These are phyloP conservation scores for Penicillium atrosanguineum DNA, from an alignment of 495 filamentous ascomycete species.

Conservation along the genomic window DNA sequence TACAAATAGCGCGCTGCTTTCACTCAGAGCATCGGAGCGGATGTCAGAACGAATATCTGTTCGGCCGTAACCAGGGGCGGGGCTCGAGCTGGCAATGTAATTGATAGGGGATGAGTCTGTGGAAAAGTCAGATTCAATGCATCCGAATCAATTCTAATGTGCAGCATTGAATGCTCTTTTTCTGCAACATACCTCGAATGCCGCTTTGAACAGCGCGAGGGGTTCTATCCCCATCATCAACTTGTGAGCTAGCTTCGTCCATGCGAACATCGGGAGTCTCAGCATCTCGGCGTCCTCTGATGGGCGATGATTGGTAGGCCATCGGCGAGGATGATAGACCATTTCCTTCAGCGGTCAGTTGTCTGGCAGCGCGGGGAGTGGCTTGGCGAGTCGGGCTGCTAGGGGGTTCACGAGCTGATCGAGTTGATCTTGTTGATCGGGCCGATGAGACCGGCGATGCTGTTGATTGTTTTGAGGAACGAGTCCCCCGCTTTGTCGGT, in stretches of 20 bases:
- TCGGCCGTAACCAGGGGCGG: slow-evolving; percentile 48
- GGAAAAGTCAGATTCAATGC: slow-evolving; percentile 1
- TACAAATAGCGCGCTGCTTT: slow-evolving; percentile 85
- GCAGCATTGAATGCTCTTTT: not conserved
- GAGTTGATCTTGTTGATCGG: slow-evolving; percentile 17
- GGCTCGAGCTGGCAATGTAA: slow-evolving; percentile 85
- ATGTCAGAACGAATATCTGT: slow-evolving; percentile 50
- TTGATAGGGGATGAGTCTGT: slow-evolving; percentile 87
- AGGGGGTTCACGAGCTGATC: slow-evolving; percentile 32
- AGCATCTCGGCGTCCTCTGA: slow-evolving; percentile 51
- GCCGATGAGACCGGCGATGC: slow-evolving; percentile 42
- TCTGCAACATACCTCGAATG: slow-evolving; percentile 59
- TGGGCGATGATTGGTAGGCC: slow-evolving; percentile 78
- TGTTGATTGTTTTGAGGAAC: slow-evolving; percentile 40
- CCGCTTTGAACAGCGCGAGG: slow-evolving; percentile 61
- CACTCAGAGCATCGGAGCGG: slow-evolving; percentile 64
- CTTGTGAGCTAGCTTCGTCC: slow-evolving; percentile 58
- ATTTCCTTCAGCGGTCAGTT: slow-evolving; percentile 35
- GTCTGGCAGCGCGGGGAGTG: slow-evolving; percentile 47
- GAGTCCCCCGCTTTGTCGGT: slow-evolving; percentile 43
- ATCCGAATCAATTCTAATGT: not conserved
- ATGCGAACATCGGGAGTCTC: slow-evolving; percentile 53
- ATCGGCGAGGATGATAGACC: slow-evolving; percentile 72
- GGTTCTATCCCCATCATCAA: slow-evolving; percentile 65
- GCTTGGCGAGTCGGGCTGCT: slow-evolving; percentile 41